Percentiles rank a stretch among this genome's conserved stretches.
Evolutionary conservation across 805 yeast genomes (phyloP).

Genomic region (Jamesozyma jinghongensis): DNA sequence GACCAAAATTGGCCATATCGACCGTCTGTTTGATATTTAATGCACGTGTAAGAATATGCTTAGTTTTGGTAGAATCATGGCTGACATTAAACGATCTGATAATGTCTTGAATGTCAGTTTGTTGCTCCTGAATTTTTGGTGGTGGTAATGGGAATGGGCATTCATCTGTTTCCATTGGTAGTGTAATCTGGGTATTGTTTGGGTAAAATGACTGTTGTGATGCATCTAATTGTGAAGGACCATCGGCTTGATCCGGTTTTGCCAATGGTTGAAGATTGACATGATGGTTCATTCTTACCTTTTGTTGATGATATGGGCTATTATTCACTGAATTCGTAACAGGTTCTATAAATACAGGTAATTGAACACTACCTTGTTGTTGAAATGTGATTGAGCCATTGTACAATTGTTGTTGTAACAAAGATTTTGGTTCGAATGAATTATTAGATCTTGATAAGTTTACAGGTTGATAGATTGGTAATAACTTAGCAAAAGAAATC

Average conservation of each 20-base stretch:
- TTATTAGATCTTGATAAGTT: conserved; percentile 1
- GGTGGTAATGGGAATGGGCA: conserved; percentile 32
- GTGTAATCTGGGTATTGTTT: conserved; percentile 2
- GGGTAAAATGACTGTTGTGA: too few species aligned
- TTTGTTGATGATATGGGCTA: neutral
- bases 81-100: neutral
- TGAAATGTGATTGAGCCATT: conserved; percentile 26
- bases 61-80: conserved; percentile 1
- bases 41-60: conserved; percentile 3
- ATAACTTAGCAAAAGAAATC: conserved; percentile 76
- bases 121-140: conserved; percentile 16
- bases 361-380: conserved; percentile 25
- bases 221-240: too few species aligned
- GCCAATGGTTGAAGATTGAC: too few species aligned
- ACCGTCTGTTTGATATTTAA: conserved; percentile 22
- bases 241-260: too few species aligned
- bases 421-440: conserved; percentile 15
- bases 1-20: conserved; percentile 47
- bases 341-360: conserved; percentile 18
- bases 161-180: conserved; percentile 22
- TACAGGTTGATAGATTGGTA: conserved; percentile 24
- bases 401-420: conserved; percentile 26
- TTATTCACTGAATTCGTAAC: neutral
- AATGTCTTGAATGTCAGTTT: neutral
- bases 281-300: too few species aligned